phyloP scores from a whole-genome alignment of 768 basidiomycete genomes.

The Coprinellus aureogranulatus region DNA sequence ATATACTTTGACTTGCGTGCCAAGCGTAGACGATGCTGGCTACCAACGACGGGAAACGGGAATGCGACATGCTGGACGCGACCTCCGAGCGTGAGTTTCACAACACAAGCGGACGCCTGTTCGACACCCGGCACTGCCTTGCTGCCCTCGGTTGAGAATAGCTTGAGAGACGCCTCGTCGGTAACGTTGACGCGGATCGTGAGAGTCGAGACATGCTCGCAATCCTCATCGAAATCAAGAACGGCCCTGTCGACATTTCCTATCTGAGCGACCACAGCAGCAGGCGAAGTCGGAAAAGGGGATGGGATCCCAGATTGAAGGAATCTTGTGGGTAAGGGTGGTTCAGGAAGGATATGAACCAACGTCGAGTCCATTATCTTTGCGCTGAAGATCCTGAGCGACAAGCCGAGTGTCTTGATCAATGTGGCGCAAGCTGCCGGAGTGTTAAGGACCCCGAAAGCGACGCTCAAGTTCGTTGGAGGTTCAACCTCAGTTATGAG shows the following conservation, averaged over 20 bases:
- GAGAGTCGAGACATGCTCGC: slow-evolving; percentile 19
- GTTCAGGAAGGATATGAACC: slow-evolving; percentile 27
- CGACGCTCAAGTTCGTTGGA: slow-evolving; percentile 19
- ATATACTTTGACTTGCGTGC: slow-evolving; percentile 57
- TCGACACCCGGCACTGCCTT: slow-evolving; percentile 14
- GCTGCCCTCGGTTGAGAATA: slow-evolving; percentile 13
- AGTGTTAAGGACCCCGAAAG: slow-evolving; percentile 26
- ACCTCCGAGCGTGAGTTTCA: slow-evolving; percentile 9
- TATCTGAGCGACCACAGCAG: slow-evolving; percentile 8
- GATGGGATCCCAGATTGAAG: slow-evolving; percentile 17
- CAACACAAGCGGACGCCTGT: slow-evolving; percentile 9
- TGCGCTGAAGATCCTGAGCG: slow-evolving; percentile 25
- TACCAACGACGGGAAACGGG: slow-evolving; percentile 14
- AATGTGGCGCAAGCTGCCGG: slow-evolving; percentile 14
- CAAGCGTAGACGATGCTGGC: slow-evolving; percentile 30
- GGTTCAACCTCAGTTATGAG: slow-evolving; percentile 21
- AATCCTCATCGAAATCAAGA: slow-evolving; percentile 25
- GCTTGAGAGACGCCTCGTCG: slow-evolving; percentile 9
- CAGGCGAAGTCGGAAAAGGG: neutral
- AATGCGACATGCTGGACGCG: slow-evolving; percentile 6
- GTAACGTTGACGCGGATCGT: slow-evolving; percentile 16
- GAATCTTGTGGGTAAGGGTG: slow-evolving; percentile 4
- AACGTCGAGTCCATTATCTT: slow-evolving; percentile 25
- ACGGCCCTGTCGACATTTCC: slow-evolving; percentile 15
- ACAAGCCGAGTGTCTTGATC: slow-evolving; percentile 23